A percentile compares a stretch with the other conserved stretches of the same genome.
Evolutionary conservation across 306 rosid genomes (phyloP).

Genomic region (Dryas octopetala): DNA sequence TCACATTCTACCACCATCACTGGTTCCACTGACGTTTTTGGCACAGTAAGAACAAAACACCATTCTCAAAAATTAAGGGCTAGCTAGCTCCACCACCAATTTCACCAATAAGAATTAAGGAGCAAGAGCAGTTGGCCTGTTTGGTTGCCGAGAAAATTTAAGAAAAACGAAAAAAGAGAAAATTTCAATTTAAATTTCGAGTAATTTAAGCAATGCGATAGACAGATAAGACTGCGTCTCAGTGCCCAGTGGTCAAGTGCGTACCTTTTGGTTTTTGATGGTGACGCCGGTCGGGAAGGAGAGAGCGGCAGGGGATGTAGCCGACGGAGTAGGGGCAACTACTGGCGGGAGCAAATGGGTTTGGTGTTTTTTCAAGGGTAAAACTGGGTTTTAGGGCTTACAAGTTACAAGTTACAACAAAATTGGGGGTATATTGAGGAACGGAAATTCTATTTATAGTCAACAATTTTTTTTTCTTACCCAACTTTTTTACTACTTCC

Average conservation of each 20-base stretch:
- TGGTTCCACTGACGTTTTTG: neutral
- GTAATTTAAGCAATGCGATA: neutral
- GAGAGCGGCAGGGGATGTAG: too few species aligned
- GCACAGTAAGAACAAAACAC: constrained; percentile 1
- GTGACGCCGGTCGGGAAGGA: too few species aligned
- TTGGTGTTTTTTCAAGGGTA: too few species aligned
- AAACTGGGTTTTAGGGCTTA: too few species aligned
- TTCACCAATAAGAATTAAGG: neutral
- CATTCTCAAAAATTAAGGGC: neutral
- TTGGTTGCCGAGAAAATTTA: neutral
- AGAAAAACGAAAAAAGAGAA: neutral
- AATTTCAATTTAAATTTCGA: neutral
- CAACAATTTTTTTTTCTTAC: too few species aligned
- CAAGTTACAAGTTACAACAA: too few species aligned
- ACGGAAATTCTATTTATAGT: too few species aligned
- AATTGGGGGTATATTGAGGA: too few species aligned
- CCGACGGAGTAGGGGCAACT: too few species aligned
- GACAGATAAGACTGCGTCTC: neutral
- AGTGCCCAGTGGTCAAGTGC: neutral
- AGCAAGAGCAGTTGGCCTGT: neutral
- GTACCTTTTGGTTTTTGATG: too few species aligned
- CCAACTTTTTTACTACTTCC: too few species aligned
- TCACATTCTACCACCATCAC: constrained; percentile 9
- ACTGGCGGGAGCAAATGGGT: too few species aligned
- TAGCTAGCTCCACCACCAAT: neutral